Conservation (phyloP, 345 rosid species). For the Viola odorata region DNA sequence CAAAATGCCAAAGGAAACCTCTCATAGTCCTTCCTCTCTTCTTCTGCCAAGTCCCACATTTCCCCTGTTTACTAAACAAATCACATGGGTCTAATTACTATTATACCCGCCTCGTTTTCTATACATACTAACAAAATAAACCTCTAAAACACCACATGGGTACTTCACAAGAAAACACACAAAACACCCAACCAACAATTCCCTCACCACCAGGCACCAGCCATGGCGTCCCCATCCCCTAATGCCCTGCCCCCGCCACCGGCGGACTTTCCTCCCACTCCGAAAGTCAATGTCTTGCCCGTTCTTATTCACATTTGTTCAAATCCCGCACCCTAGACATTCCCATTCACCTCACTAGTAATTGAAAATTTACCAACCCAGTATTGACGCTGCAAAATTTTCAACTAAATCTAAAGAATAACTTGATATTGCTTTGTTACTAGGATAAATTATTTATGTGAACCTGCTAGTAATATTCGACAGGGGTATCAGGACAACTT, state of each 20-base stretch:
- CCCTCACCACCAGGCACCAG: background rate
- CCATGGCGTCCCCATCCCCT: background rate
- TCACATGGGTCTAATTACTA: slow-evolving; percentile 11
- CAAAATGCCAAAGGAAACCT: too few species aligned
- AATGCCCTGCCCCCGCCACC: background rate
- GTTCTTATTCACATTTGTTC: background rate
- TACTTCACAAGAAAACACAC: background rate
- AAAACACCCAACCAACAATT: background rate
- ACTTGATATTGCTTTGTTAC: background rate
- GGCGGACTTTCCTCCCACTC: background rate
- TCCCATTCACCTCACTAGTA: too few species aligned
- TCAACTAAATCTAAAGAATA: too few species aligned
- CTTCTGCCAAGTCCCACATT: background rate
- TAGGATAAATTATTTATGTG: background rate
- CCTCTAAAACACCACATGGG: too few species aligned
- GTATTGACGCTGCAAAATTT: too few species aligned
- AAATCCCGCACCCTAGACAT: background rate
- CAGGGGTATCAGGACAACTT: background rate
- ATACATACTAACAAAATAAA: too few species aligned
- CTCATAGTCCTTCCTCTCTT: background rate
- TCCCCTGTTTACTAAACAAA: slow-evolving; percentile 1
- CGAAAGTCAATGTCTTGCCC: background rate
- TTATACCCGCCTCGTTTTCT: too few species aligned
- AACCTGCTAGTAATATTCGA: background rate
- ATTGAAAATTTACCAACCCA: too few species aligned